Conservation (phyloP, 1,284 basidiomycete genomes). For the Pseudozyma hubeiensis region DNA sequence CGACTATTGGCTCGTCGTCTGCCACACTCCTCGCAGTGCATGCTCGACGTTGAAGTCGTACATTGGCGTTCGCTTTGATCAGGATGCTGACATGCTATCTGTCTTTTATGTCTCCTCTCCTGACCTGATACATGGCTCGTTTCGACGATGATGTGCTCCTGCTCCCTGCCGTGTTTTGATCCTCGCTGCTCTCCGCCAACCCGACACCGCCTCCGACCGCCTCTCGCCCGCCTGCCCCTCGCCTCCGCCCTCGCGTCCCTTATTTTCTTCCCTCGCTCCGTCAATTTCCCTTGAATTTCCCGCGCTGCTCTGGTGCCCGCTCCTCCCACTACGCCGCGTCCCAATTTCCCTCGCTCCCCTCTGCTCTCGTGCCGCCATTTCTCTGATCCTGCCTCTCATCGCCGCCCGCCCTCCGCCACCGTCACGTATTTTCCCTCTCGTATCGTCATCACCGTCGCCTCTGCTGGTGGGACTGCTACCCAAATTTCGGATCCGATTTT, state of each 20-base stretch:
- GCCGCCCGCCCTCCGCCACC: slow-evolving; percentile 13
- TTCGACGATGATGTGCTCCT: slow-evolving; percentile 7
- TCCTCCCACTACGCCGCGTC: neutral
- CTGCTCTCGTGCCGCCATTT: slow-evolving; percentile 35
- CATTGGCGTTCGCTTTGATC: neutral
- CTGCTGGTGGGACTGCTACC: slow-evolving; percentile 20
- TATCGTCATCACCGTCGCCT: slow-evolving; percentile 24
- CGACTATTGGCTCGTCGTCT: neutral
- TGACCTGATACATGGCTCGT: neutral
- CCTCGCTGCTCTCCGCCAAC: slow-evolving; percentile 9
- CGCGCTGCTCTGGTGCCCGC: slow-evolving; percentile 41
- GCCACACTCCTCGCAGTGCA: slow-evolving; percentile 1
- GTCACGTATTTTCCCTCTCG: slow-evolving; percentile 7
- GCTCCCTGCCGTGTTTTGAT: slow-evolving; percentile 16
- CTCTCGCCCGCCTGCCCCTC: slow-evolving; percentile 9
- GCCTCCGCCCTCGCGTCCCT: slow-evolving; percentile 28
- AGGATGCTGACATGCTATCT: slow-evolving; percentile 20
- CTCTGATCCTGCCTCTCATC: neutral
- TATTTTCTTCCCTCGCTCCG: slow-evolving; percentile 13
- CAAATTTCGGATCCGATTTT: slow-evolving; percentile 36
- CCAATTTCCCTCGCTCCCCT: slow-evolving; percentile 4
- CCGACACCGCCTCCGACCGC: slow-evolving; percentile 11
- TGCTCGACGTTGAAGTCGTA: neutral
- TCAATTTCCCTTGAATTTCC: slow-evolving; percentile 32
- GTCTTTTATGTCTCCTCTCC: slow-evolving; percentile 3